Percentiles rank a stretch among this genome's conserved stretches.
These are phyloP conservation scores for Tylopilus sp. DNA, from an alignment of 1,284 basidiomycete species.

Conservation along the genomic window DNA sequence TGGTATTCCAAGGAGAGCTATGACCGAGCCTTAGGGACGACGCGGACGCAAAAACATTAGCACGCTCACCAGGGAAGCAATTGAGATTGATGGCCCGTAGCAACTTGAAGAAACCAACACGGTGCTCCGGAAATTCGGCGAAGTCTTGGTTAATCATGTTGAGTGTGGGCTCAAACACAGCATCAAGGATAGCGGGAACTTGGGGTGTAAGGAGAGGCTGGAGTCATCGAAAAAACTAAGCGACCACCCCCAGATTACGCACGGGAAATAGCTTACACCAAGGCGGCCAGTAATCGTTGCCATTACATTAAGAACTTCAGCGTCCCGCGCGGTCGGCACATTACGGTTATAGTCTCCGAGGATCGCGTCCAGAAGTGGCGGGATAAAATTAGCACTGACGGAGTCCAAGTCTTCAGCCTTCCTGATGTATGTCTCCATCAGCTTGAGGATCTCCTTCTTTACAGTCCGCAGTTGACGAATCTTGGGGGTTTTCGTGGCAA, in stretches of 20 bases:
- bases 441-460: slow-evolving; percentile 97
- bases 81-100: slow-evolving; percentile 90
- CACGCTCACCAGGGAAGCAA: slow-evolving; percentile 85
- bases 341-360: slow-evolving; percentile 96
- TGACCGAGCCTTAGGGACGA: slow-evolving; percentile 8
- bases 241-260: background rate
- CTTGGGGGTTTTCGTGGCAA: slow-evolving; percentile 98
- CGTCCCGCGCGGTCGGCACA: slow-evolving; percentile 90
- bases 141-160: slow-evolving; percentile 99
- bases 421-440: slow-evolving; percentile 97
- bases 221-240: slow-evolving; percentile 14
- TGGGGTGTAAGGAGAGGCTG: slow-evolving; percentile 87
- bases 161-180: slow-evolving; percentile 96
- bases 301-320: slow-evolving; percentile 98
- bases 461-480: slow-evolving; percentile 93
- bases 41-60: background rate
- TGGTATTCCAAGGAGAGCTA: slow-evolving; percentile 83
- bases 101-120: slow-evolving; percentile 96
- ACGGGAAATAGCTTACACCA: slow-evolving; percentile 54
- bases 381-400: slow-evolving; percentile 91
- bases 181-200: slow-evolving; percentile 94
- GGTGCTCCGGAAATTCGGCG: slow-evolving; percentile 96
- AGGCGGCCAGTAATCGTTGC: slow-evolving; percentile 91
- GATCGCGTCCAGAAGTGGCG: slow-evolving; percentile 94
- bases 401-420: slow-evolving; percentile 95